A percentile compares a stretch with the other conserved stretches of the same genome.
Evolutionary conservation across 306 rosid genomes (phyloP).

Genomic region (Castanopsis chinensis): DNA sequence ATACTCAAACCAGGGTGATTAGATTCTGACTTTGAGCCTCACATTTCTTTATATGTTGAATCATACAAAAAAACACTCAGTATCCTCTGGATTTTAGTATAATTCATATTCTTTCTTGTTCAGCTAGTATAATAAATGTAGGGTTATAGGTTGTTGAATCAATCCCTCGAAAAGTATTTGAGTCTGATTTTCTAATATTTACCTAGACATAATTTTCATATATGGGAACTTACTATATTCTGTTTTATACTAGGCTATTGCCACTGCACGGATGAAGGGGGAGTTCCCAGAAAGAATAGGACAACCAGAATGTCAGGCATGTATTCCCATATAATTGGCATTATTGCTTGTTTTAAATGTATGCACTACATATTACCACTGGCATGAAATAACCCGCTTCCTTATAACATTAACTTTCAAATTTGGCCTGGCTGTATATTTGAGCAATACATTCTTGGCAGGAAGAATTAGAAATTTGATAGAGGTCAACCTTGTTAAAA

Average conservation of each 20-base stretch:
- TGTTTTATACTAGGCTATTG: constrained; percentile 73
- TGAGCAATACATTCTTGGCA: background rate
- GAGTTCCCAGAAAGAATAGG: constrained; percentile 95
- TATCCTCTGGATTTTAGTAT: background rate
- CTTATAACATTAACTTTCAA: background rate
- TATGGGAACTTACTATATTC: constrained; percentile 17
- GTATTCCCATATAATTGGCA: constrained; percentile 45
- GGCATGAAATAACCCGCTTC: background rate
- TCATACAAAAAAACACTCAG: background rate
- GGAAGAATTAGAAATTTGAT: background rate
- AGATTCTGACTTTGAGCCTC: background rate
- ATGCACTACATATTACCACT: background rate
- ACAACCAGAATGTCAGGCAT: constrained; percentile 98
- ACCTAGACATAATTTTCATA: constrained; percentile 1
- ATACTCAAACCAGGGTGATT: background rate
- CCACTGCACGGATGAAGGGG: constrained; percentile 97
- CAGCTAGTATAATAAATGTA: background rate
- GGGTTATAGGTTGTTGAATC: background rate
- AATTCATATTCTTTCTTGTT: background rate
- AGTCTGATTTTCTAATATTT: background rate
- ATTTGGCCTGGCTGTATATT: background rate
- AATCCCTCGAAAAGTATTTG: background rate
- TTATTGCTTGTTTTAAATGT: constrained; percentile 28
- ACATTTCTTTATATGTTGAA: background rate
- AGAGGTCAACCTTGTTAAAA: background rate